Base-by-base conservation (phyloP, 305 asterid species). In the Plantago coronopus region DNA sequence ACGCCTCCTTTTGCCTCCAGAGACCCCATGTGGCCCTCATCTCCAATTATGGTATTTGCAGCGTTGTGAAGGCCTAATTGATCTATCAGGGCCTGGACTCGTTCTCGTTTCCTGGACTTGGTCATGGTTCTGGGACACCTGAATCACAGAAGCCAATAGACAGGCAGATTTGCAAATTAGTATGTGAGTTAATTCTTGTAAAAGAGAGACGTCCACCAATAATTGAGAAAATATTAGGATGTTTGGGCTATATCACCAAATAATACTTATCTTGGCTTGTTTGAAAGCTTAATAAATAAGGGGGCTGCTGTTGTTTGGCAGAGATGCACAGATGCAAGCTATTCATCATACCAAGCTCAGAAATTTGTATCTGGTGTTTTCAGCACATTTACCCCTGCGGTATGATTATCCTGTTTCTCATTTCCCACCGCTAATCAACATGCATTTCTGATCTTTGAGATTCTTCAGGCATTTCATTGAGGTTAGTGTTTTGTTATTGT, bases 311-410 rank as follows among this genome's bases (percentile, higher is more conserved):
- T 73, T 31, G 73, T 69, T 69, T 57, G 80, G 57, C 86, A 89
- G 97, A 89, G 72, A 81, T 89, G 72, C 84, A 84, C 98, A 64
- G 98, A 91, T 79, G 95, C 97, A 22, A 79, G 72, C 66, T 66
- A 86, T 68, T 78, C 88, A 40, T 84, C 96, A n/a, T 91, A 91
- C 43, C 70, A 80, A 59, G 95, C 98, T n/a, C 67, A 88, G 31
- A 64, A 76, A 54, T 91, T 91, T 69, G 89, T 80, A 22, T 88
- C 96, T 14, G 96, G 98, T 61, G 72, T 88, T 65, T 55, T 82
- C 61, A 84, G 95, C 63, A 86, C 95, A 72, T 84, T 91, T 74
- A 91, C 95, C 12, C 87, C 94, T 1, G 86, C 81, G 95, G 98
- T 91, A 88, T 63, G 80, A 25, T 56, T 44, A 64, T 44, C 6